Base-by-base conservation (phyloP, 1,284 basidiomycete species). In the Microbotryum silenes-acaulis region DNA sequence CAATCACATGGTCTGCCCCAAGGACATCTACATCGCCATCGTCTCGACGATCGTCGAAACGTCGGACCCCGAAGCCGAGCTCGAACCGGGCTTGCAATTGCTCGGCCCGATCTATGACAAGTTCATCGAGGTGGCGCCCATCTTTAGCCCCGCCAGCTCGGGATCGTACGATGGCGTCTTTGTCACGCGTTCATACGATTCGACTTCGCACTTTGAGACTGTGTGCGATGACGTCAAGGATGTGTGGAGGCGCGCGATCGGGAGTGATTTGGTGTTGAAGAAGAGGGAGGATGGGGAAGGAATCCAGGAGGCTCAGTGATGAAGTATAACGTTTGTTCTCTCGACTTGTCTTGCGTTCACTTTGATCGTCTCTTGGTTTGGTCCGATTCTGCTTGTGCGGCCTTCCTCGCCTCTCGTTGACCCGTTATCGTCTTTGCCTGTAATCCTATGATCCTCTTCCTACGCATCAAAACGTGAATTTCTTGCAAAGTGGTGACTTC, bases 11-110 rank as follows among this genome's bases (percentile, higher is more conserved):
- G 92, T 99, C 68, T 94, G 91, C 70, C 89, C 94, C 7, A 89
- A 91, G 77, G 91, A 92, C 74, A 79, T 97, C 67, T 93, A 92
- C 77, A 84, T 99, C 70, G 96, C 92, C 37, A 97, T 97, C 71
- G 96, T 99, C 68, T 97, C 92, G 69, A 98, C 96, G 37, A 89
- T 99, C 70, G 94, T 98, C 57, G 96, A 99, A 81, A 97, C 94
- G 2, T 83, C 85, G 74, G 85, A 82, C 66, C 96, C 96, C 42
- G 94, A 98, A 77, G 81, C 85, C 45, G 96, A 99, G 79, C 90
- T 99, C 68, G 78, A 80, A 27, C 90, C 94, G 51, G 96, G 91
- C 73, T 84, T 98, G 63, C 85, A 89, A 71, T 84, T 99, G 48
- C 85, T 99, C 51, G 96, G 96, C 9, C 84, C 87, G 48, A 92